Evolutionary conservation across 2,329 filamentous ascomycete genomes (phyloP).

Genomic region (Blastomyces emzantsi): DNA sequence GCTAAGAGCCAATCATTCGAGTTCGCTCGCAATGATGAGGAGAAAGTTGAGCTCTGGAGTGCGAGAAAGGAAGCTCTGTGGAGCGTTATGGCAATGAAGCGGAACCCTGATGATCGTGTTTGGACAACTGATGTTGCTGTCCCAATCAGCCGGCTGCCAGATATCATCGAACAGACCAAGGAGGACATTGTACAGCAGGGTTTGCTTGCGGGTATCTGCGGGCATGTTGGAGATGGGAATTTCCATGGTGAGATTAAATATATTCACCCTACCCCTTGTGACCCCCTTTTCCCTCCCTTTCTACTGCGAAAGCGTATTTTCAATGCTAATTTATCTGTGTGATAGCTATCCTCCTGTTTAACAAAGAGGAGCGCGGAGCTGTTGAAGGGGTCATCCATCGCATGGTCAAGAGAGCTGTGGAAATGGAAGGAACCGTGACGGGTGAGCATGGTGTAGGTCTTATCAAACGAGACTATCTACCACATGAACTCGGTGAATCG

Average conservation of each 20-base stretch:
- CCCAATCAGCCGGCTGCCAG: constrained; percentile 59
- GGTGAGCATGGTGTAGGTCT: constrained; percentile 64
- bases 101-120: constrained; percentile 51
- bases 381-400: constrained; percentile 54
- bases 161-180: constrained; percentile 64
- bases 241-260: constrained; percentile 51
- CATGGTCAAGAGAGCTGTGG: constrained; percentile 61
- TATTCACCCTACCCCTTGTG: constrained; percentile 7
- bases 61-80: constrained; percentile 67
- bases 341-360: constrained; percentile 53
- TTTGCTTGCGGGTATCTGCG: constrained; percentile 57
- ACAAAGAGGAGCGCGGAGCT: constrained; percentile 46
- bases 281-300: constrained; percentile 4
- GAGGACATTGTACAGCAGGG: constrained; percentile 54
- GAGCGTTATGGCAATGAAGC: constrained; percentile 58
- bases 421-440: constrained; percentile 63
- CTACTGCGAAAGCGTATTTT: background rate
- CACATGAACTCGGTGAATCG: constrained; percentile 51
- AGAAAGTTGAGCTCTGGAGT: constrained; percentile 63
- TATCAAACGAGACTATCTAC: constrained; percentile 57
- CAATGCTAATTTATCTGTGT: background rate
- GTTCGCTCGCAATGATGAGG: constrained; percentile 55
- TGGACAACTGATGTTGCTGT: constrained; percentile 80
- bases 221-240: constrained; percentile 66
- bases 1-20: constrained; percentile 54